Evolutionary conservation across 371 early-diverging fungal genomes (phyloP).

Genomic region (Lichtheimia ramosa): DNA sequence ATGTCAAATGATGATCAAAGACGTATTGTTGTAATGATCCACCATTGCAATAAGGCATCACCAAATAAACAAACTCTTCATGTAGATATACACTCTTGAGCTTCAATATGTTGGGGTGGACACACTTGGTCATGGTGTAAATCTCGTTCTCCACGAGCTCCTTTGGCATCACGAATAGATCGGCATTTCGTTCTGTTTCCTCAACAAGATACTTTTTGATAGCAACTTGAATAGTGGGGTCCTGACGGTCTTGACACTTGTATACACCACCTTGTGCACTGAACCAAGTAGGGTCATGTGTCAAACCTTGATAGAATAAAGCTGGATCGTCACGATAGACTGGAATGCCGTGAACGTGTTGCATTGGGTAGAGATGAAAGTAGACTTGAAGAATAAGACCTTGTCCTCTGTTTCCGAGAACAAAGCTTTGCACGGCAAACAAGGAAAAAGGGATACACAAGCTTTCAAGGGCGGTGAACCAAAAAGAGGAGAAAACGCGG

Average conservation of each 20-base stretch:
- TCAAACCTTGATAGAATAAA: conserved; percentile 33
- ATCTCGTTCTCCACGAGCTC: conserved; percentile 53
- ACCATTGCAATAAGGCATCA: conserved; percentile 49
- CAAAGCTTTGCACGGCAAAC: too few species aligned
- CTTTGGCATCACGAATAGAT: conserved; percentile 51
- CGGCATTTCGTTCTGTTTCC: conserved; percentile 33
- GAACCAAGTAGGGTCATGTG: conserved; percentile 46
- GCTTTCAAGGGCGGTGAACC: too few species aligned
- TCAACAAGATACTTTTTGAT: conserved; percentile 51
- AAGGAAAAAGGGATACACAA: too few species aligned
- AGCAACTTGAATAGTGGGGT: conserved; percentile 27
- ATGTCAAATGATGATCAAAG: conserved; percentile 42
- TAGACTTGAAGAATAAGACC: too few species aligned
- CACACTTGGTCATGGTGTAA: conserved; percentile 50
- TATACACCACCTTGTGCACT: conserved; percentile 54
- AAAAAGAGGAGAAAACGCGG: too few species aligned
- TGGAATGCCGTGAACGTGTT: conserved; percentile 52
- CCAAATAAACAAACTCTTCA: conserved; percentile 43
- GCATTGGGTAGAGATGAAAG: conserved; percentile 19
- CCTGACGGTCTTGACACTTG: conserved; percentile 28
- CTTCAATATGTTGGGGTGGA: conserved; percentile 44
- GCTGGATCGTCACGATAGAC: conserved; percentile 40
- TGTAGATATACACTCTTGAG: conserved; percentile 39
- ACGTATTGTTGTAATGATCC: conserved; percentile 51
- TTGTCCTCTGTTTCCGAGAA: too few species aligned